Percentiles rank a stretch among this genome's conserved stretches.
phyloP scores from a whole-genome alignment of 139 green algal species.

The Tetraselmis chui region DNA sequence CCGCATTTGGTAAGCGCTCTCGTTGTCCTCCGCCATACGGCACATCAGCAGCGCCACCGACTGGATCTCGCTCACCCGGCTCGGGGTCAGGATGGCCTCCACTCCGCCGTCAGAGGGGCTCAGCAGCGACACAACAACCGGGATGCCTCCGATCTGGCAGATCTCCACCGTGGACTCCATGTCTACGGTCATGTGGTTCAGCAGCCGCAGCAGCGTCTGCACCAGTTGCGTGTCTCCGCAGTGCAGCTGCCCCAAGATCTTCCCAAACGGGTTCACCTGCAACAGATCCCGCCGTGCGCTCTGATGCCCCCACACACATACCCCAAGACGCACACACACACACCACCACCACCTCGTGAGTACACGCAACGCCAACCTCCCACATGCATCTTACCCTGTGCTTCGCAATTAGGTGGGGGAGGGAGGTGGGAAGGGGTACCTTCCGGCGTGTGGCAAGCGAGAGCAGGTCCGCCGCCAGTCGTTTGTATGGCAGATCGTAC shows the following conservation, averaged over 20 bases:
- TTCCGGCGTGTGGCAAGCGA: constrained; percentile 22
- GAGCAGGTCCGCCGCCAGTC: constrained; percentile 41
- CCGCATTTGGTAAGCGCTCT: constrained; percentile 25
- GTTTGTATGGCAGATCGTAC: constrained; percentile 41
- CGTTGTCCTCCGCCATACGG: constrained; percentile 35
- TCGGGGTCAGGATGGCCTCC: neutral
- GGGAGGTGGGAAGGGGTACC: neutral
- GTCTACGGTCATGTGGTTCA: constrained; percentile 38
- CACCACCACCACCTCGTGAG: constrained; percentile 24
- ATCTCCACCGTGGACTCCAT: constrained; percentile 27
- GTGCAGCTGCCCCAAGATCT: constrained; percentile 28
- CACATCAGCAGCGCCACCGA: constrained; percentile 31
- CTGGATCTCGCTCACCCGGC: constrained; percentile 21
- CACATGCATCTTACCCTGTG: too few relatives aligned
- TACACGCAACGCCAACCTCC: too few relatives aligned
- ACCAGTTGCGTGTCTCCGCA: constrained; percentile 13
- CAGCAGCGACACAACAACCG: constrained; percentile 28
- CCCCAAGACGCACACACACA: too few relatives aligned
- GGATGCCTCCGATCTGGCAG: constrained; percentile 40
- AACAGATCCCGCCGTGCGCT: constrained; percentile 26
- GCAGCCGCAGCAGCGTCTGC: constrained; percentile 34
- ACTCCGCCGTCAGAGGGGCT: neutral
- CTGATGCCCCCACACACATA: too few relatives aligned
- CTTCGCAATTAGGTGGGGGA: too few relatives aligned
- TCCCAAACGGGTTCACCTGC: constrained; percentile 24